Conservation (phyloP, 208 protist species). For the Leishmania braziliensis region DNA sequence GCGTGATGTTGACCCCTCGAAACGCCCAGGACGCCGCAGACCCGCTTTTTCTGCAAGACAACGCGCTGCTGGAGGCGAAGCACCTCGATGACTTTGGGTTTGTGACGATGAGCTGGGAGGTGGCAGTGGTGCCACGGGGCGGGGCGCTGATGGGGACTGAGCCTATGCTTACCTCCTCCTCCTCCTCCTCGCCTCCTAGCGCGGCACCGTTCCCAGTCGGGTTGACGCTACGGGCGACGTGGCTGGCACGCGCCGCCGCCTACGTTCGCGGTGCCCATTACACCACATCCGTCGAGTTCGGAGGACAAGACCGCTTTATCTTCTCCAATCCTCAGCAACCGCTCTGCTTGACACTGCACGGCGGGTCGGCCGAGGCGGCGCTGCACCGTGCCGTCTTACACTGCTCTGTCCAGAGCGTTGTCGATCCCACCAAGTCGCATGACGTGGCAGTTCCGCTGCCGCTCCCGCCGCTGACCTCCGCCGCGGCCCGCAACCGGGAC, state of each 20-base stretch:
- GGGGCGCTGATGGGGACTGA: conserved; percentile 39
- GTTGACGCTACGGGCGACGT: conserved; percentile 67
- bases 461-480: conserved; percentile 49
- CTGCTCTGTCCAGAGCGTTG: conserved; percentile 68
- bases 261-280: conserved; percentile 54
- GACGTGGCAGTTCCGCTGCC: conserved; percentile 68
- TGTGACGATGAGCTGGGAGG: conserved; percentile 72
- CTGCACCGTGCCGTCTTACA: conserved; percentile 48
- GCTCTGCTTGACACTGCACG: conserved; percentile 36
- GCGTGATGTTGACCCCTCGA: conserved; percentile 81
- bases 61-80: conserved; percentile 44
- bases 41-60: conserved; percentile 61
- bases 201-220: conserved; percentile 56
- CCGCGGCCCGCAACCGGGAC: conserved; percentile 67
- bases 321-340: conserved; percentile 34
- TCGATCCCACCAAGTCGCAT: conserved; percentile 39
- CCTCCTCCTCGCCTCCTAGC: neutral
- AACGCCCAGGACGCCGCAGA: conserved; percentile 61
- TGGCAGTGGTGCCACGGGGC: conserved; percentile 64
- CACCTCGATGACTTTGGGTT: conserved; percentile 85
- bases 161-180: neutral
- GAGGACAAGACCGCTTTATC: conserved; percentile 44
- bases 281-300: conserved; percentile 82
- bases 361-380: conserved; percentile 15
- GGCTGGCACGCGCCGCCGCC: conserved; percentile 52